Conservation (phyloP, 768 basidiomycete species). For the Chalciporus chontae region DNA sequence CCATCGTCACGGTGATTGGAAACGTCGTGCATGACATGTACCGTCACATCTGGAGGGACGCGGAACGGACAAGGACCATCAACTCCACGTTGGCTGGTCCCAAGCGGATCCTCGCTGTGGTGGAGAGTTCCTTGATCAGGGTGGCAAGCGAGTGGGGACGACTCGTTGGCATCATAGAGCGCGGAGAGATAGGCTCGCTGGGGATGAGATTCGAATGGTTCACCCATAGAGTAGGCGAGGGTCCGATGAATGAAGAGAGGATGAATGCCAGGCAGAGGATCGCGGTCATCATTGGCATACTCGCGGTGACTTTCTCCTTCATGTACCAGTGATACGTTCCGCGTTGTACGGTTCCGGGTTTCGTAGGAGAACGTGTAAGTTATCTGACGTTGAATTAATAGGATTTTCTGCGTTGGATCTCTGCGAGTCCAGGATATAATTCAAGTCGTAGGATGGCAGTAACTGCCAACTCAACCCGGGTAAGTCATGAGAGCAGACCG, state of each 20-base stretch:
- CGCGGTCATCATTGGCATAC: constrained; percentile 10
- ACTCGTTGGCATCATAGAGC: constrained; percentile 39
- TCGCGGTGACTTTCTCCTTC: constrained; percentile 2
- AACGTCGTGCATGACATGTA: constrained; percentile 50
- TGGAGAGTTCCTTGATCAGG: constrained; percentile 50
- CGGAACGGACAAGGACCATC: constrained; percentile 29
- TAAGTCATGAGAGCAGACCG: too few species aligned
- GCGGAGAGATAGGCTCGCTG: constrained; percentile 38
- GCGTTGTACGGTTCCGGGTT: neutral
- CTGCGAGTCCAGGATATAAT: too few species aligned
- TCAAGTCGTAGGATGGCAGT: too few species aligned
- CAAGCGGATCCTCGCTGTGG: constrained; percentile 40
- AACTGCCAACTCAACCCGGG: too few species aligned
- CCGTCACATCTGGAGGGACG: constrained; percentile 44
- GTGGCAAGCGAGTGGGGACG: constrained; percentile 51
- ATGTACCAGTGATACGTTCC: neutral
- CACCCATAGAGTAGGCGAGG: constrained; percentile 35
- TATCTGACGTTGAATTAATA: neutral
- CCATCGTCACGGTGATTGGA: constrained; percentile 30
- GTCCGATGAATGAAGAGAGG: constrained; percentile 43
- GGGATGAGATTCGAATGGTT: constrained; percentile 58
- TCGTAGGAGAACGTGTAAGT: neutral
- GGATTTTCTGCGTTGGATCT: too few species aligned
- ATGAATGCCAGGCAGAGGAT: constrained; percentile 37
- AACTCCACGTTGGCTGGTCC: constrained; percentile 34